Base-by-base conservation (phyloP, 495 filamentous ascomycete species). In the Friedmanniomyces endolithicus region DNA sequence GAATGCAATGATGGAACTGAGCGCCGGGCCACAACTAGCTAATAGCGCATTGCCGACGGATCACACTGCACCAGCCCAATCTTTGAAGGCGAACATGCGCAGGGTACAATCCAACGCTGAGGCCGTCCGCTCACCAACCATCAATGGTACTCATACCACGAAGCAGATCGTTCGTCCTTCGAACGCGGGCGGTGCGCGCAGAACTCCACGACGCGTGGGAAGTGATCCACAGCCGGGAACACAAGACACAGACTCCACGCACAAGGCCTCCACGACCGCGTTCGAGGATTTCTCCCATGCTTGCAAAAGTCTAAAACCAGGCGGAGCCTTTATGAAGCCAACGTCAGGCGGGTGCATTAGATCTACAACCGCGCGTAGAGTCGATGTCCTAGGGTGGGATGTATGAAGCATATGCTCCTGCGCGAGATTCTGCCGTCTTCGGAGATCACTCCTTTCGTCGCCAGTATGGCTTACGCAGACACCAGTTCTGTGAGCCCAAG, bases 281-380 rank as follows among this genome's bases (percentile, higher is more conserved):
- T 55, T 55, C 34, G 31, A 39, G 24, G 53, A 55, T 8, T 48
- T 55, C 20, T 8, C 23, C 11, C 16, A n/a, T 6, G 53, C 53
- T 11, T 55, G 44, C 24, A 48, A 37, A 22, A 23, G 22, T 8
- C 2, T 55, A 7, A 33, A 29, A 23, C 53, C 53, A 1, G 53
- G 53, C 23, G 53, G 53, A 23, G 53, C 44, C 9, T 55, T 55
- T 29, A 40, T 11, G 37, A 4, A 14, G 27, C 27, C 27, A 31
- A 3, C 9, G 9, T 9, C 27, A 31, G 27, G 27, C 9, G 9
- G 9, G 27, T 9, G 27, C 4, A 9, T 3, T 31, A 31, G 27
- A 31, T 9, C 27, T 31, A 9, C 27, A 4, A 9, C 27, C 9
- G 27, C 27, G 3, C 27, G 27, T 31, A 31, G 9, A 9, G 27